Evolutionary conservation across 169 alveolate genomes (phyloP), one percentile per base, ranked within the genome.

Genomic region (Theileria orientalis): DNA sequence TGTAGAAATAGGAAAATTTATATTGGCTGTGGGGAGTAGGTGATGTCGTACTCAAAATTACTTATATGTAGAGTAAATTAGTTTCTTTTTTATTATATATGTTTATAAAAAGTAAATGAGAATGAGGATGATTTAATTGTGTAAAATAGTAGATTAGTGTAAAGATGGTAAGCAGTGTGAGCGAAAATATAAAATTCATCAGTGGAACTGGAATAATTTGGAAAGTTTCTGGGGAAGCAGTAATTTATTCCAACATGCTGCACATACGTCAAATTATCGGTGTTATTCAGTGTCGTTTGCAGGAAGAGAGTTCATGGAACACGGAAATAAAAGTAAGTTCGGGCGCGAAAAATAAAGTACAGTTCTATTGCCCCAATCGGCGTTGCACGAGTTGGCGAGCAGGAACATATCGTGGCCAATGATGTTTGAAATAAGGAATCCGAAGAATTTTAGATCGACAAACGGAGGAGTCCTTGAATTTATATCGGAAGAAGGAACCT

Each of bases 401-500:
- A 74, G 95, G 61, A 91, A 92, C 61, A 92, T 92, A 29, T 77
- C 95, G 21, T 92, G 95, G 95, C 95, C 95, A 42, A 92, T 92
- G 95, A 52, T 92, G 70, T 92, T 92, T 73, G 92, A 90, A 71
- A 83, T 92, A 40, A 76, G 84, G 16, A 92, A 92, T 72, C 93
- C 92, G 27, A 35, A 27, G n/a, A 86, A 85, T 76, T 84, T 69
- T 40, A 85, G 76, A 37, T 33, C 80, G 25, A 93, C 98, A 1
- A 96, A 96, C 76, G 94, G 97, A 67, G 99, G 98, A 0, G 98
- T 96, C 0, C 84, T 94, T 14, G 99, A 96, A 64, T 95, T 96
- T 73, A 85, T 95, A 23, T 97, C 98, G 32, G 98, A 96, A 69
- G 98, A 95, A 72, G 99, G 98, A 3, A 90, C 92, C 29, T 94